Percentiles rank a stretch among this genome's conserved stretches.
phyloP scores from a whole-genome alignment of 2,329 filamentous ascomycete species.

The Fonsecaea nubica region DNA sequence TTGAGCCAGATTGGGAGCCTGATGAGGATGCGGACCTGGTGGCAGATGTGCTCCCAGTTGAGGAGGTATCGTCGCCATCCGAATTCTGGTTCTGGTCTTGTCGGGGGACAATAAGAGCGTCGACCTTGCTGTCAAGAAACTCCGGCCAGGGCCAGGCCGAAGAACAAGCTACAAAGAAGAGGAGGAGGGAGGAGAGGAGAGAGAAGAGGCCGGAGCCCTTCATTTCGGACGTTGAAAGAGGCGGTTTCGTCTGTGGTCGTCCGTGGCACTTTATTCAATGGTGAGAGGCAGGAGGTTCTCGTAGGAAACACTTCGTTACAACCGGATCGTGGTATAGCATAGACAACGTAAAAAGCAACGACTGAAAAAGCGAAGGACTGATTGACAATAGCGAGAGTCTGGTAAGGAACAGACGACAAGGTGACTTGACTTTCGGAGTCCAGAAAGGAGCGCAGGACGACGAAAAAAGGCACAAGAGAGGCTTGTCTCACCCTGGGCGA shows the following conservation, averaged over 20 bases:
- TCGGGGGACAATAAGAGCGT: conserved; percentile 39
- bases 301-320: conserved; percentile 5
- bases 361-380: conserved; percentile 8
- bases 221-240: conserved; percentile 27
- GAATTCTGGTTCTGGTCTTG: conserved; percentile 32
- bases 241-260: background rate
- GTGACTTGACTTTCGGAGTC: background rate
- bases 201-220: conserved; percentile 36
- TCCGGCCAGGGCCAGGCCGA: conserved; percentile 45
- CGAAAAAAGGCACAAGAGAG: conserved; percentile 8
- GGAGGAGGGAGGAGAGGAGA: conserved; percentile 34
- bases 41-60: conserved; percentile 20
- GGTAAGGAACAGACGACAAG: conserved; percentile 6
- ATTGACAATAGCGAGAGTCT: conserved; percentile 7
- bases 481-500: conserved; percentile 33
- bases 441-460: conserved; percentile 21
- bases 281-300: background rate
- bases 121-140: conserved; percentile 34
- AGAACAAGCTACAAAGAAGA: conserved; percentile 40
- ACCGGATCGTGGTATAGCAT: background rate
- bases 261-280: background rate
- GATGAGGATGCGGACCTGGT: conserved; percentile 19
- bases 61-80: conserved; percentile 2
- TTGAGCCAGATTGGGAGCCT: conserved; percentile 11
- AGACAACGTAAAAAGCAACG: conserved; percentile 1